These are phyloP conservation scores for Sarocladium kiliense DNA, from an alignment of 2,329 filamentous ascomycete species.

Conservation along the genomic window DNA sequence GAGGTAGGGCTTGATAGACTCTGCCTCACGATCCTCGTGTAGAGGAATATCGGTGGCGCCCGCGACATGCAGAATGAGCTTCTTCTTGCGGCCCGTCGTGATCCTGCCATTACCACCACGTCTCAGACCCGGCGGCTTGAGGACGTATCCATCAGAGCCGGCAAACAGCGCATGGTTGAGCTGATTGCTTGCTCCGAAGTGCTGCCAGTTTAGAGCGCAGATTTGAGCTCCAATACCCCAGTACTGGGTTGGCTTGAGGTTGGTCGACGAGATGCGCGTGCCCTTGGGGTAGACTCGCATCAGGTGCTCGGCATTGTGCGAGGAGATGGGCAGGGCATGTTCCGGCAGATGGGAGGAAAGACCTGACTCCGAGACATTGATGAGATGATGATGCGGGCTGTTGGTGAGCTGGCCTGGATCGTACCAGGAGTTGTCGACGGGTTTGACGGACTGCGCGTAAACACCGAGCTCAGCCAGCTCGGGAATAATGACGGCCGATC, in stretches of 20 bases:
- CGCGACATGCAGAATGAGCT: slow-evolving; percentile 52
- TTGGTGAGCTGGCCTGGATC: slow-evolving; percentile 43
- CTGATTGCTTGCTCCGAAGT: slow-evolving; percentile 60
- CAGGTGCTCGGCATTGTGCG: slow-evolving; percentile 60
- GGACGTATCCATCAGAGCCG: slow-evolving; percentile 59
- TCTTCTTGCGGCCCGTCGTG: slow-evolving; percentile 37
- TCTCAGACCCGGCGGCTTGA: slow-evolving; percentile 58
- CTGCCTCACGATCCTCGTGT: slow-evolving; percentile 41
- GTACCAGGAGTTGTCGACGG: slow-evolving; percentile 61
- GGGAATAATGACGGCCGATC: slow-evolving; percentile 50
- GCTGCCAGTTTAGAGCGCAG: slow-evolving; percentile 67
- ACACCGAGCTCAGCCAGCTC: slow-evolving; percentile 62
- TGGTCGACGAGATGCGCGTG: slow-evolving; percentile 61
- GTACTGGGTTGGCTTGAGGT: slow-evolving; percentile 57
- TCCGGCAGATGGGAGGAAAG: slow-evolving; percentile 46
- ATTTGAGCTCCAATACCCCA: slow-evolving; percentile 66
- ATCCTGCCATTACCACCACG: slow-evolving; percentile 47
- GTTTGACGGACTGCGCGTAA: slow-evolving; percentile 67
- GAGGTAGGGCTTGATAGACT: slow-evolving; percentile 57
- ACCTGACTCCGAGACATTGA: slow-evolving; percentile 64
- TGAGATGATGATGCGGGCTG: slow-evolving; percentile 59
- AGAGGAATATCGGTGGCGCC: slow-evolving; percentile 59
- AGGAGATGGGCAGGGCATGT: slow-evolving; percentile 40
- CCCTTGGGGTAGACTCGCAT: slow-evolving; percentile 69
- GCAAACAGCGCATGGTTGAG: slow-evolving; percentile 64